A percentile compares a stretch with the other conserved stretches of the same genome.
phyloP scores from a whole-genome alignment of 2,329 filamentous ascomycete species.

The Ophiosphaerella narmari region DNA sequence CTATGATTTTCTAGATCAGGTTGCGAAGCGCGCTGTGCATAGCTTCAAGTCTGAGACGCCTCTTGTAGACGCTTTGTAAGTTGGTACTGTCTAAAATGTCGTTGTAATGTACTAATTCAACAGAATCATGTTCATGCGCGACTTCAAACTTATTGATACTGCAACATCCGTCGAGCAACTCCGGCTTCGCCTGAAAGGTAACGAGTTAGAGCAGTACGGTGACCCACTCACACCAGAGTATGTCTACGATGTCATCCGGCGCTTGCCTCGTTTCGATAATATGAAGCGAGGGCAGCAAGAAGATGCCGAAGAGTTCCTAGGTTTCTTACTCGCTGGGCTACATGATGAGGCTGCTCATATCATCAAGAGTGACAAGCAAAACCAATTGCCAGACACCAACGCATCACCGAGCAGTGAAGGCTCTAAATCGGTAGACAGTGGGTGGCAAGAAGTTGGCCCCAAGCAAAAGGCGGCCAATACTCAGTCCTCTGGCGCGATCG shows the following conservation, averaged over 20 bases:
- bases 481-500: constrained; percentile 77
- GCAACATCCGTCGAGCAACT: constrained; percentile 75
- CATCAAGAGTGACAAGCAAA: constrained; percentile 60
- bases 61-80: constrained; percentile 89
- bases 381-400: constrained; percentile 27
- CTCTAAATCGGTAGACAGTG: constrained; percentile 59
- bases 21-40: constrained; percentile 80
- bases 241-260: constrained; percentile 89
- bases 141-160: constrained; percentile 86
- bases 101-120: background rate
- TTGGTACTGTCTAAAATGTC: constrained; percentile 16
- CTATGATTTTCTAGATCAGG: constrained; percentile 88
- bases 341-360: constrained; percentile 89
- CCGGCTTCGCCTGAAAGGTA: constrained; percentile 72
- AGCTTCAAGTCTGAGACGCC: constrained; percentile 96
- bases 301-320: constrained; percentile 95
- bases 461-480: constrained; percentile 88
- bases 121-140: constrained; percentile 94
- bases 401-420: constrained; percentile 53
- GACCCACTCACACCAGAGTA: constrained; percentile 92
- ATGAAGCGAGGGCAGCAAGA: constrained; percentile 98
- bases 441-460: constrained; percentile 93
- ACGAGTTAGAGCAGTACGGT: constrained; percentile 86
- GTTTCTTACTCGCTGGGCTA: constrained; percentile 87
- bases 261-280: constrained; percentile 83